Evolutionary conservation across 257 asterid genomes (phyloP).

Genomic region (Phtheirospermum japonicum): DNA sequence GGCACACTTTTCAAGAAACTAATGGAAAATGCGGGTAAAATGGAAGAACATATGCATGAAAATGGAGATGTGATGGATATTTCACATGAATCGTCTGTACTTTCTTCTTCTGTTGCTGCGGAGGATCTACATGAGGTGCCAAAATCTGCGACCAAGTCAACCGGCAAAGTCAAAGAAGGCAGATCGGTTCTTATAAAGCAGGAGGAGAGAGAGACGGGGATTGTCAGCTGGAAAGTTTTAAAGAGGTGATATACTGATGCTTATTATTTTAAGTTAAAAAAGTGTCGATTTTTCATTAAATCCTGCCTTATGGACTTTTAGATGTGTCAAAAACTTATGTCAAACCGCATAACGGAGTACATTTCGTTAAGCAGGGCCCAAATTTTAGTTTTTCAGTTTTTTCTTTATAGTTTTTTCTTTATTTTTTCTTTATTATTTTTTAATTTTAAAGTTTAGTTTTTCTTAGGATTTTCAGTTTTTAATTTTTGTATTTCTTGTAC

Average conservation of each 20-base stretch:
- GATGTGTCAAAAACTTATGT: neutral
- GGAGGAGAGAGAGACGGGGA: constrained; percentile 88
- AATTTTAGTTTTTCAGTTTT: no score
- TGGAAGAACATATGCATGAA: constrained; percentile 62
- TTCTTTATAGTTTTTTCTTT: no score
- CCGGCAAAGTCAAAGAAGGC: constrained; percentile 49
- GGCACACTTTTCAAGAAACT: constrained; percentile 67
- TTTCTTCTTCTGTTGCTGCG: constrained; percentile 35
- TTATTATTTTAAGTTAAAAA: constrained; percentile 15
- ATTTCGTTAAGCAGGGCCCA: no score
- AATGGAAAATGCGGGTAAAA: constrained; percentile 85
- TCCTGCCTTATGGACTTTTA: neutral
- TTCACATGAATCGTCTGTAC: constrained; percentile 33
- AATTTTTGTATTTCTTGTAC: no score
- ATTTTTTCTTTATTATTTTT: no score
- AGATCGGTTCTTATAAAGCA: constrained; percentile 75
- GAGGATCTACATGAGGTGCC: constrained; percentile 34
- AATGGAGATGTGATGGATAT: constrained; percentile 38
- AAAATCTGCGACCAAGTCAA: constrained; percentile 34
- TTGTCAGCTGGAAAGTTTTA: constrained; percentile 81
- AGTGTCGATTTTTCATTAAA: neutral
- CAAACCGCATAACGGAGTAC: no score
- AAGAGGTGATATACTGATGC: constrained; percentile 43
- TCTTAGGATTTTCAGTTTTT: no score
- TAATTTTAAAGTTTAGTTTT: no score